Conservation (phyloP, 139 green algal species). For the Astrephomene gubernaculifera region DNA sequence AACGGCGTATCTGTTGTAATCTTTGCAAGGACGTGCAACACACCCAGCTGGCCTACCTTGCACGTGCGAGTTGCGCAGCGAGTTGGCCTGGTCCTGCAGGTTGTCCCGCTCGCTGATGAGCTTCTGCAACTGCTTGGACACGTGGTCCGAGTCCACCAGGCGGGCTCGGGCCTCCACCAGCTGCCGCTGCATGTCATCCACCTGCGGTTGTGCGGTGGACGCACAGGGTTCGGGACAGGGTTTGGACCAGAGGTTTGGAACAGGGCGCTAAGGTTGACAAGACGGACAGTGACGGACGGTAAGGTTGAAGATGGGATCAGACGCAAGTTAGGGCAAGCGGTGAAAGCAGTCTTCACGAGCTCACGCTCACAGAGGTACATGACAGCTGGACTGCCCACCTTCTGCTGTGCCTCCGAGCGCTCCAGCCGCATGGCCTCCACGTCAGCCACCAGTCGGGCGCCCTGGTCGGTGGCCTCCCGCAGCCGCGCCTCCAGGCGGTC, state of each 20-base stretch:
- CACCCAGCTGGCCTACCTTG: neutral
- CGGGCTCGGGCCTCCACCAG: constrained; percentile 23
- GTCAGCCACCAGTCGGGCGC: constrained; percentile 16
- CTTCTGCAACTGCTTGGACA: constrained; percentile 33
- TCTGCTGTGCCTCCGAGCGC: constrained; percentile 40
- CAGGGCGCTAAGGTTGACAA: no score
- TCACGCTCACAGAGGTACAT: no score
- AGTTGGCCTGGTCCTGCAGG: constrained; percentile 38
- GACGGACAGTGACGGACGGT: no score
- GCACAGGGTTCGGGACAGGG: neutral
- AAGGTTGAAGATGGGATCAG: no score
- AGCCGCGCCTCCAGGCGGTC: constrained; percentile 36
- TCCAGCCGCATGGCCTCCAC: constrained; percentile 23
- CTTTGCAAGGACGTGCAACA: no score
- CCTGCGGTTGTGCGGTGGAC: neutral
- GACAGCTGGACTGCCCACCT: no score
- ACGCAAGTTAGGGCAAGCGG: no score
- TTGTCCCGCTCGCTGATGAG: constrained; percentile 32
- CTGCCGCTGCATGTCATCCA: constrained; percentile 36
- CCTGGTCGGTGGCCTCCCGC: constrained; percentile 14
- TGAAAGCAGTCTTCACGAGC: no score
- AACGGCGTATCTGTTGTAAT: no score
- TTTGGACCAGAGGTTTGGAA: no score
- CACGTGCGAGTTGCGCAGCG: constrained; percentile 17
- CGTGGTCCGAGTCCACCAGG: constrained; percentile 21